A percentile compares a stretch with the other conserved stretches of the same genome.
These are phyloP conservation scores for Monosporascus sp. DNA, from an alignment of 2,329 filamentous ascomycete genomes.

Conservation along the genomic window DNA sequence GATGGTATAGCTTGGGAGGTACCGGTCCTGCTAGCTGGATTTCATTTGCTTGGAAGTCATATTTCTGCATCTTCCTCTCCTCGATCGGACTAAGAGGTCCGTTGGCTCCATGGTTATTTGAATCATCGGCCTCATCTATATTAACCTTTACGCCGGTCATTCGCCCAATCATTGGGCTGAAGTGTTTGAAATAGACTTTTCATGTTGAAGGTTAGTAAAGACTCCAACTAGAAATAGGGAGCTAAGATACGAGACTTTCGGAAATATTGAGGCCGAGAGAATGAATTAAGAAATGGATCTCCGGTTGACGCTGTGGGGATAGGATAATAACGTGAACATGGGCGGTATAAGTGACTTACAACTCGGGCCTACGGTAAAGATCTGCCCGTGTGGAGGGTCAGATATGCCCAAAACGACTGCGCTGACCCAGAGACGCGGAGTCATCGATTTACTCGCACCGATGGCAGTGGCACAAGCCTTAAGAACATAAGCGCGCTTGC, in stretches of 20 bases:
- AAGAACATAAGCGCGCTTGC: constrained; percentile 78
- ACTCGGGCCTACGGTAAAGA: constrained; percentile 76
- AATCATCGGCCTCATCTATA: constrained; percentile 49
- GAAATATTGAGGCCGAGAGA: too few species aligned
- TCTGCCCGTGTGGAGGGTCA: constrained; percentile 59
- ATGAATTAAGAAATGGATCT: too few species aligned
- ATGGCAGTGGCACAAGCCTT: constrained; percentile 63
- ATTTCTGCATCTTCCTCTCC: constrained; percentile 59
- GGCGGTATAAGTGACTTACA: constrained; percentile 4
- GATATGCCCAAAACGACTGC: constrained; percentile 75
- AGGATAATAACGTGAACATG: too few species aligned
- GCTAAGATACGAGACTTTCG: too few species aligned
- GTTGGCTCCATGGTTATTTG: constrained; percentile 24
- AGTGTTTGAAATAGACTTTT: constrained; percentile 69
- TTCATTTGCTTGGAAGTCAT: constrained; percentile 93
- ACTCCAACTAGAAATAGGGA: too few species aligned
- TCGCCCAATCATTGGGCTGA: constrained; percentile 81
- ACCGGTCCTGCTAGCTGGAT: constrained; percentile 83
- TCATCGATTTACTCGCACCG: constrained; percentile 57
- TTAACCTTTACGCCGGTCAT: constrained; percentile 68
- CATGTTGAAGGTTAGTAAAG: too few species aligned
- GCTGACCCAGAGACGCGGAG: constrained; percentile 66
- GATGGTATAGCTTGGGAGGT: constrained; percentile 76
- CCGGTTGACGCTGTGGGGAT: too few species aligned
- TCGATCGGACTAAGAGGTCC: constrained; percentile 7